Base-by-base conservation (phyloP, 2,329 filamentous ascomycete genomes). In the Lachnellula willkommii region DNA sequence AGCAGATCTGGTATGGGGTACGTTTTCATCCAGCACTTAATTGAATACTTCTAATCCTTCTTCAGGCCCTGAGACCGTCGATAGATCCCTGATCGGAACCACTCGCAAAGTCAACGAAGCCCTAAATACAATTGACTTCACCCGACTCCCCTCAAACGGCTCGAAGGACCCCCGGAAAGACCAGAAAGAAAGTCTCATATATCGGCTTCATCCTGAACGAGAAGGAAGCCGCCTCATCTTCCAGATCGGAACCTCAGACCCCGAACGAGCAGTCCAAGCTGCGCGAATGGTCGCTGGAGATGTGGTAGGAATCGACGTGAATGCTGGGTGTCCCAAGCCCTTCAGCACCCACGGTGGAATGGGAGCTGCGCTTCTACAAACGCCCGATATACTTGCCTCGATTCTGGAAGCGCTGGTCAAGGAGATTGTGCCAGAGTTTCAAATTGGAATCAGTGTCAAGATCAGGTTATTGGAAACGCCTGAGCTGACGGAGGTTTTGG, bases 281-380 rank as follows among this genome's bases (percentile, higher is more conserved):
- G 91, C 93, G 2, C 85, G 85, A 52, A 75, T 96, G 15, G 87
- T 99, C 20, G 94, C 92, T 0, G 81, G 76, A 12, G 90, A 97
- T 72, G 94, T 99, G 3, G 85, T 87, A 0, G 94, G 94, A 58
- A 96, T 99, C 65, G 94, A 97, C 71, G 88, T 99, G 60, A 99
- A 99, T 71, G 91, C 94, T 0, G 94, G 94, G n/a, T 99, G 94
- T 69, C 94, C 94, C 0, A 99, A 99, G 73, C 89, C 93, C 0
- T 99, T 99, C 73, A 95, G 89, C 68, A 96, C 93, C 2, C 82
- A 82, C 60, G 91, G 91, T 58, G 94, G 94, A 49, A 99, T 99
- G 94, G 94, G 94, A 49, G 94, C 94, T 0, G 93, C 92, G 1
- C 80, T 99, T 20, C 80, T 99, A 15, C 83, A 83, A 64, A 93